phyloP scores from a whole-genome alignment of 805 yeast genomes.

The Candida tammaniensis region DNA sequence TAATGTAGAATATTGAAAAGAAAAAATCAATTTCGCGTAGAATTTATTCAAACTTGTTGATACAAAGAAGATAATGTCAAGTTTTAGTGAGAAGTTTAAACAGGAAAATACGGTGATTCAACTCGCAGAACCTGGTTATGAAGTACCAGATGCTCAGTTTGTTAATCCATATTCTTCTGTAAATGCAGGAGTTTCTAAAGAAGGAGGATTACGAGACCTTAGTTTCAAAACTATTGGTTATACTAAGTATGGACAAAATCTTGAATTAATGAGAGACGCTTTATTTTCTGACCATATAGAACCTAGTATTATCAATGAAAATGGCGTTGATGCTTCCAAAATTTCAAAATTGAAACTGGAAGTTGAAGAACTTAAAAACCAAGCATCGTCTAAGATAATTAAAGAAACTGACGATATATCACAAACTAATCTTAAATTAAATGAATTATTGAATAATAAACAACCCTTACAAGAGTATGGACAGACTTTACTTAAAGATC shows the following conservation, averaged over 20 bases:
- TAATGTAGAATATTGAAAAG: no score
- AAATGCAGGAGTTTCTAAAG: conserved; percentile 37
- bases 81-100: conserved; percentile 11
- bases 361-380: background rate
- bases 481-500: conserved; percentile 13
- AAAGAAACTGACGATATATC: conserved; percentile 2
- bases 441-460: conserved; percentile 15
- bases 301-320: conserved; percentile 17
- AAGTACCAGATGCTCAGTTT: conserved; percentile 18
- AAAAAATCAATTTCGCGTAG: no score
- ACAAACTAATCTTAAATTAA: conserved; percentile 10
- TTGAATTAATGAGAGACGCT: conserved; percentile 29
- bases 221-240: conserved; percentile 41
- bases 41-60: no score
- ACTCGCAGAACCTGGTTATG: conserved; percentile 14
- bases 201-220: conserved; percentile 40
- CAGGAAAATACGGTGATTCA: conserved; percentile 7
- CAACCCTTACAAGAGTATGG: conserved; percentile 15
- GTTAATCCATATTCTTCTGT: conserved; percentile 29
- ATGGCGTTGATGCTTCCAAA: conserved; percentile 20
- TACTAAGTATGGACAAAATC: conserved; percentile 33
- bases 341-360: conserved; percentile 12
- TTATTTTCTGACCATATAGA: conserved; percentile 16
- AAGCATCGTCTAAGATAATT: background rate
- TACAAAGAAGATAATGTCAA: conserved; percentile 7